A percentile compares a stretch with the other conserved stretches of the same genome.
Conservation (phyloP, 2,329 filamentous ascomycete genomes). For the Ascocoryne sarcoides region DNA sequence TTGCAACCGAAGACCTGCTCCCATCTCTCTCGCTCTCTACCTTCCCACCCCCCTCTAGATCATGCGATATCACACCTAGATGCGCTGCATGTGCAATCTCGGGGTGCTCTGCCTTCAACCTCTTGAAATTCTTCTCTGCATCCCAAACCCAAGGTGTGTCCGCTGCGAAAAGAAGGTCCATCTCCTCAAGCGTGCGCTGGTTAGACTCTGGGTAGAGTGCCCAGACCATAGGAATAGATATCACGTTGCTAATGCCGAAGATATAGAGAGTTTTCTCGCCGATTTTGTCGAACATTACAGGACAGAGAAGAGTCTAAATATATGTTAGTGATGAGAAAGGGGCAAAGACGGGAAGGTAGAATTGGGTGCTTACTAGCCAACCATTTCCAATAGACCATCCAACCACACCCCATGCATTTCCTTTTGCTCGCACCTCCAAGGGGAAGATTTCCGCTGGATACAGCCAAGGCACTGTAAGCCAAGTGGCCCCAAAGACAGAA, state of each 20-base stretch:
- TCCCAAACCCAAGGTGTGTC: constrained; percentile 63
- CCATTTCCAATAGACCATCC: constrained; percentile 72
- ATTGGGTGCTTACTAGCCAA: constrained; percentile 45
- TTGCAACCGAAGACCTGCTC: too few relatives aligned
- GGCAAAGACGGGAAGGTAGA: constrained; percentile 3
- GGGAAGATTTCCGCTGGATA: constrained; percentile 70
- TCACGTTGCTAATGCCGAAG: constrained; percentile 58
- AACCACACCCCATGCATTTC: constrained; percentile 67
- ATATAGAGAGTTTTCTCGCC: constrained; percentile 66
- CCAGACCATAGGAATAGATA: constrained; percentile 58
- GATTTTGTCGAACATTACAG: constrained; percentile 42
- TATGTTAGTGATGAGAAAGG: constrained; percentile 11
- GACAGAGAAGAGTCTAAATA: constrained; percentile 28
- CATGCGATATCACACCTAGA: too few relatives aligned
- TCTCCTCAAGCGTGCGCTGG: constrained; percentile 66
- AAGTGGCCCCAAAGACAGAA: constrained; percentile 45
- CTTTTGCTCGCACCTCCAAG: constrained; percentile 59
- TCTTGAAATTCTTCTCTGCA: constrained; percentile 54
- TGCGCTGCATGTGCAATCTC: too few relatives aligned
- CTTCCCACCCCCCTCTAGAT: too few relatives aligned
- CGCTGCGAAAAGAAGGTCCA: constrained; percentile 63
- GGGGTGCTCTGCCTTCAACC: constrained; percentile 52
- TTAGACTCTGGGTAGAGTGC: constrained; percentile 67
- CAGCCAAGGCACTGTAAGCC: constrained; percentile 50
- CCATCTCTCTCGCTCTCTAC: too few relatives aligned